Evolutionary conservation across 2,329 filamentous ascomycete species (phyloP).

Genomic region (Aspergillus bombycis): DNA sequence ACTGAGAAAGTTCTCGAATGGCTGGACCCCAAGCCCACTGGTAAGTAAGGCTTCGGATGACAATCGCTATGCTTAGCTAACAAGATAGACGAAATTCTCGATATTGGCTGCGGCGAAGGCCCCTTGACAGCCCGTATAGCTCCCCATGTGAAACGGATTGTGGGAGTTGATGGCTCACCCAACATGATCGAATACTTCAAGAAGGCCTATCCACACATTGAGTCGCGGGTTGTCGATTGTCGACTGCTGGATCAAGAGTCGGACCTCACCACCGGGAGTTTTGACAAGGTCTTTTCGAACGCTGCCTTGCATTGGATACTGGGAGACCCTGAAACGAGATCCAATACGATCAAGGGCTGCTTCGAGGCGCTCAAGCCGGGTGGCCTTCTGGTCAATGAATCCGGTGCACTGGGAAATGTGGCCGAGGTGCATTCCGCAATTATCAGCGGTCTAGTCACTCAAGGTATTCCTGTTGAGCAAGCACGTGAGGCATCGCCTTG

Average conservation of each 20-base stretch:
- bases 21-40: constrained; percentile 58
- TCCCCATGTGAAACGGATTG: constrained; percentile 52
- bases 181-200: constrained; percentile 61
- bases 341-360: constrained; percentile 58
- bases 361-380: constrained; percentile 56
- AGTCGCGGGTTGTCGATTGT: constrained; percentile 40
- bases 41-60: neutral
- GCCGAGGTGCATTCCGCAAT: constrained; percentile 64
- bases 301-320: constrained; percentile 71
- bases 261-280: constrained; percentile 33
- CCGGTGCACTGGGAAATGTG: constrained; percentile 72
- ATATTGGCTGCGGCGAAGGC: constrained; percentile 68
- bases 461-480: constrained; percentile 54
- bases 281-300: constrained; percentile 66
- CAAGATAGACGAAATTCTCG: constrained; percentile 58
- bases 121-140: constrained; percentile 61
- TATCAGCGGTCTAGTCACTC: constrained; percentile 54
- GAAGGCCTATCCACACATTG: constrained; percentile 39
- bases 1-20: neutral
- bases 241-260: constrained; percentile 34
- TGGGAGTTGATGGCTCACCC: constrained; percentile 62
- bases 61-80: neutral
- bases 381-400: constrained; percentile 68
- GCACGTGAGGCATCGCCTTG: constrained; percentile 62
- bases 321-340: constrained; percentile 47